phyloP scores from a whole-genome alignment of 768 basidiomycete genomes.

The Pleurotus cornucopiae region DNA sequence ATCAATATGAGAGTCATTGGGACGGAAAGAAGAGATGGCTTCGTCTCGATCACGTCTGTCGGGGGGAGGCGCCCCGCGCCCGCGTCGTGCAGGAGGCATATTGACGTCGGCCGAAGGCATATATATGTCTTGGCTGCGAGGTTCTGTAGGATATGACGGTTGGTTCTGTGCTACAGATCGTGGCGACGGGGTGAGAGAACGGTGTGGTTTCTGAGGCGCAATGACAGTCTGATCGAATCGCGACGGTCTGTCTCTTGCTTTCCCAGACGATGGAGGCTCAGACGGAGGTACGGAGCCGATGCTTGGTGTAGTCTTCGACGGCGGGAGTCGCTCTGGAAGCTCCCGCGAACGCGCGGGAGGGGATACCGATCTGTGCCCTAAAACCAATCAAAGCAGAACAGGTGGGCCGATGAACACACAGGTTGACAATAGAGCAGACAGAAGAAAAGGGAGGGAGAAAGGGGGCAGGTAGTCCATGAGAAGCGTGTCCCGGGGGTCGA shows the following conservation, averaged over 20 bases:
- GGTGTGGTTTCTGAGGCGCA: neutral
- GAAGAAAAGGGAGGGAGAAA: conserved; percentile 28
- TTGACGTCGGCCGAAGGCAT: neutral
- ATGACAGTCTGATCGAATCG: conserved; percentile 5
- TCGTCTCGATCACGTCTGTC: conserved; percentile 5
- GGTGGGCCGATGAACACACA: conserved; percentile 25
- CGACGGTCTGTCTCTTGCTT: conserved; percentile 1
- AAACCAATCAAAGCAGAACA: conserved; percentile 31
- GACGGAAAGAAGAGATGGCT: conserved; percentile 2
- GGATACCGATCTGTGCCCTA: conserved; percentile 40
- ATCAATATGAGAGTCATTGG: conserved; percentile 5
- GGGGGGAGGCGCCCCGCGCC: neutral
- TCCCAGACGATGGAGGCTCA: neutral
- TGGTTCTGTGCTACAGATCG: neutral
- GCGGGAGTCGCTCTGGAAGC: neutral
- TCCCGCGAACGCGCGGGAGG: conserved; percentile 31
- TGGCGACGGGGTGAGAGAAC: neutral
- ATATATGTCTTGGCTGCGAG: neutral
- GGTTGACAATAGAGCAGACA: conserved; percentile 26
- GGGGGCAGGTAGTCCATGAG: conserved; percentile 32
- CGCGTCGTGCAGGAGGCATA: neutral
- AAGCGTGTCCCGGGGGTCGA: conserved; percentile 31
- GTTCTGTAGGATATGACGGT: neutral
- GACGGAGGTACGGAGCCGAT: neutral
- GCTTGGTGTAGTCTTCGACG: neutral